Evolutionary conservation across 2,329 filamentous ascomycete genomes (phyloP), one percentile per base, ranked within the genome.

Genomic region (Colletotrichum sp.): DNA sequence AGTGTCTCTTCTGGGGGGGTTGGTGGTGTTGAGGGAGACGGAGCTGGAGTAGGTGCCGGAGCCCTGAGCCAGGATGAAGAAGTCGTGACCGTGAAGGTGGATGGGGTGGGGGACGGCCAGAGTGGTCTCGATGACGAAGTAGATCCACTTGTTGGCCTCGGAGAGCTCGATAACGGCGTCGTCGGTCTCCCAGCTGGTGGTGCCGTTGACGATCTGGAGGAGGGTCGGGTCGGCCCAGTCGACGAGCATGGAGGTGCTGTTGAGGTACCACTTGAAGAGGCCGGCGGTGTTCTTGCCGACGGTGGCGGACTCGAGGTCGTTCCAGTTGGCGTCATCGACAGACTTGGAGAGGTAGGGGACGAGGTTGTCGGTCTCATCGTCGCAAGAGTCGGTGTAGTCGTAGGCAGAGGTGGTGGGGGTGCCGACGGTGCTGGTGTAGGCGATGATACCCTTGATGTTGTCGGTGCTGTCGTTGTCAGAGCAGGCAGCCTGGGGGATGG

Each of bases 1-100:
- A 3, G 88, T 87, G 78, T 91, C 89, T 44, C 90, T 85, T 12
- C 90, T 87, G 30, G 88, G 86, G 2, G 90, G 89, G 79, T 91
- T 91, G 66, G 77, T 65, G 22, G 61, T 77, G 71, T 77, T 44
- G 29, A 77, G 75, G 12, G 65, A 27, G 67, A 77, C 22, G 30
- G 75, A 74, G 13, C 65, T 85, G 65, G 77, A 70, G 71, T 82
- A 82, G 12, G 36, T 57, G 30, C 79, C 79, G 15, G 76, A 66
- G 44, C 69, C 68, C 22, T 77, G 64, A 13, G 80, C 84, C 6
- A 85, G 81, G 34, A 85, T 70, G 16, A 80, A 77, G 77, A 84
- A 83, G 78, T 85, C 84, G 76, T 85, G 84, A 27, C 88, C 88
- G 81, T 90, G 89, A 27, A 90, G 82, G 81, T 90, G 88, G 79